Evolutionary conservation across 1,284 basidiomycete species (phyloP).

Genomic region (Leccinum griseonigrum): DNA sequence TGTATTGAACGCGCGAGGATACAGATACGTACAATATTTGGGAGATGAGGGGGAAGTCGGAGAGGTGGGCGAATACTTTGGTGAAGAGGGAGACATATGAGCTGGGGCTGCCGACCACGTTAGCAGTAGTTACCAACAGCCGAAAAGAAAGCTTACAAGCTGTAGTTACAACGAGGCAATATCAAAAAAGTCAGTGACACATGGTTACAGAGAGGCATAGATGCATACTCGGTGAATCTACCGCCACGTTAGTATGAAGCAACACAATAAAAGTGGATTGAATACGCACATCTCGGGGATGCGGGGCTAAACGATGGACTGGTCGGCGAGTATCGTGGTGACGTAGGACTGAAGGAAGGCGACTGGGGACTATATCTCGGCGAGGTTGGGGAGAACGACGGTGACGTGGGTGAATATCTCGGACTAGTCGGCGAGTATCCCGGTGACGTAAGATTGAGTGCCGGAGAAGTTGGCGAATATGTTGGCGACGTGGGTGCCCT

Average conservation of each 20-base stretch:
- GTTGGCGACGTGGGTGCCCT: constrained; percentile 75
- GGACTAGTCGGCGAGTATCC: constrained; percentile 89
- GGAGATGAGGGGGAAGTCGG: constrained; percentile 84
- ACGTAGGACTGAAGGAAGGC: constrained; percentile 84
- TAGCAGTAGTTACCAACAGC: constrained; percentile 23
- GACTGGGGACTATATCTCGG: constrained; percentile 81
- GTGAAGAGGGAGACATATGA: constrained; percentile 81
- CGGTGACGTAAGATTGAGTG: constrained; percentile 77
- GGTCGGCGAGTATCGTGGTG: constrained; percentile 81
- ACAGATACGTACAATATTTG: constrained; percentile 70
- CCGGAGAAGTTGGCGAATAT: constrained; percentile 83
- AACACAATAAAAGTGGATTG: constrained; percentile 3
- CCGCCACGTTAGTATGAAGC: constrained; percentile 29
- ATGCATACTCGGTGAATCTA: constrained; percentile 77
- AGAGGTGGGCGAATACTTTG: constrained; percentile 83
- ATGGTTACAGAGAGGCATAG: constrained; percentile 11
- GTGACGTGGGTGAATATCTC: constrained; percentile 81
- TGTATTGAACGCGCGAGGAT: constrained; percentile 1
- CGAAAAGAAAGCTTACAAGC: constrained; percentile 51
- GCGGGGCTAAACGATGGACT: constrained; percentile 88
- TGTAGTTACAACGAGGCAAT: constrained; percentile 28
- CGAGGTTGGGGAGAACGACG: constrained; percentile 84
- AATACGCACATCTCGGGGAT: constrained; percentile 72
- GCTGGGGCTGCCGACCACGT: constrained; percentile 49
- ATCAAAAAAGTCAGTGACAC: constrained; percentile 16